Conservation (phyloP, 257 asterid genomes). For the Solanum verrucosum region DNA sequence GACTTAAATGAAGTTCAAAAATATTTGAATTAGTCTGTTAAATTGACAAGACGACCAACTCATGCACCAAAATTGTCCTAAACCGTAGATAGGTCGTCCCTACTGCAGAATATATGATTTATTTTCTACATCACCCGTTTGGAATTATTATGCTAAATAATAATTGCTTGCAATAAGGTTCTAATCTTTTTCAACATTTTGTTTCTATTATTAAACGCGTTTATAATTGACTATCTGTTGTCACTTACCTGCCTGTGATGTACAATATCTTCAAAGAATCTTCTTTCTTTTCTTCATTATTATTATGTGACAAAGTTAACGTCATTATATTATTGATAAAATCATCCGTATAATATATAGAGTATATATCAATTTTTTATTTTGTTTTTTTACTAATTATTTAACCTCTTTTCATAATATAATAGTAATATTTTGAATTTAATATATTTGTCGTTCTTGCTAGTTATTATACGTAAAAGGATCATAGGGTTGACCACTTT, state of each 20-base stretch:
- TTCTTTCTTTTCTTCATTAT: neutral
- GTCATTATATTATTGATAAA: neutral
- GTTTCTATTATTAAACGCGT: neutral
- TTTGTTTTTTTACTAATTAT: neutral
- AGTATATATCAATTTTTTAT: neutral
- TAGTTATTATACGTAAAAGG: neutral
- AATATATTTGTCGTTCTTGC: neutral
- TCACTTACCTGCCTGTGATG: neutral
- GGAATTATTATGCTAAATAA: neutral
- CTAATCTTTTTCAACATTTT: neutral
- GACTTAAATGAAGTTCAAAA: no score
- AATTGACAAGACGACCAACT: neutral
- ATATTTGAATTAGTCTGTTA: neutral
- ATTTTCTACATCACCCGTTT: neutral
- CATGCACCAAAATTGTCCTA: neutral
- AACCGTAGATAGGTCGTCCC: neutral
- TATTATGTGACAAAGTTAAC: neutral
- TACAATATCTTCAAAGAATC: neutral
- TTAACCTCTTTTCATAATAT: neutral
- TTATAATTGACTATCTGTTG: neutral
- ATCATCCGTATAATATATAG: neutral
- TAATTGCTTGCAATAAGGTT: neutral
- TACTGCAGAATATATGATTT: neutral
- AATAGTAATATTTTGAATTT: neutral
- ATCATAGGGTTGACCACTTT: neutral